Evolutionary conservation across 257 asterid genomes (phyloP).

Genomic region (Nicotiana obtusifolia): DNA sequence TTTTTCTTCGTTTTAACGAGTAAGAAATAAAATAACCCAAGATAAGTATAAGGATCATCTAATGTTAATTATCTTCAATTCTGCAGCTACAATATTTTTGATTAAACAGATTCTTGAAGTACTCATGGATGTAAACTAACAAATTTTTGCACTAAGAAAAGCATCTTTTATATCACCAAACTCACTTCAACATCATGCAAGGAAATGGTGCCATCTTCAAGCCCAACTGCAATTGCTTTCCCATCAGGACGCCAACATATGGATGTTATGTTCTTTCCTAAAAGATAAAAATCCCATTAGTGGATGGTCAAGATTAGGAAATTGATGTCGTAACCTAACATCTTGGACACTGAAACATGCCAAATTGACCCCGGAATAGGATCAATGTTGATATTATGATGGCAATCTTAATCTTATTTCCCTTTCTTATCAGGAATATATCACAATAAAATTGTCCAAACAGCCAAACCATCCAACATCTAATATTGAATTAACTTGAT

Average conservation of each 20-base stretch:
- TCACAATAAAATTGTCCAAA: background rate
- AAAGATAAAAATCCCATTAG: slow-evolving; percentile 4
- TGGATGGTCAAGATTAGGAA: background rate
- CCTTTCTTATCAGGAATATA: background rate
- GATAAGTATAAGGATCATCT: background rate
- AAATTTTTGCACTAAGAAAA: background rate
- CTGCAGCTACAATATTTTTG: background rate
- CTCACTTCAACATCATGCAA: slow-evolving; percentile 88
- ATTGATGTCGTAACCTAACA: background rate
- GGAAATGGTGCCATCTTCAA: slow-evolving; percentile 83
- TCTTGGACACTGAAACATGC: background rate
- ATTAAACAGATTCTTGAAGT: background rate
- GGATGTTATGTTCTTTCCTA: slow-evolving; percentile 76
- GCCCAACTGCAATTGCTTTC: slow-evolving; percentile 87
- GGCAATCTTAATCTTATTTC: background rate
- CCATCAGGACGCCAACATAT: slow-evolving; percentile 99
- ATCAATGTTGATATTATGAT: background rate
- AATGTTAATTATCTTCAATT: background rate
- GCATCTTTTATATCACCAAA: background rate
- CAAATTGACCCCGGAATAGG: background rate
- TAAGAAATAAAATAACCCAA: background rate
- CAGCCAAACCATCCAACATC: background rate
- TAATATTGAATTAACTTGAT: background rate
- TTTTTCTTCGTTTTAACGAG: background rate
- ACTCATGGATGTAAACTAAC: background rate